Evolutionary conservation across 2,329 filamentous ascomycete species (phyloP).

Genomic region (Pezicula carpinea): DNA sequence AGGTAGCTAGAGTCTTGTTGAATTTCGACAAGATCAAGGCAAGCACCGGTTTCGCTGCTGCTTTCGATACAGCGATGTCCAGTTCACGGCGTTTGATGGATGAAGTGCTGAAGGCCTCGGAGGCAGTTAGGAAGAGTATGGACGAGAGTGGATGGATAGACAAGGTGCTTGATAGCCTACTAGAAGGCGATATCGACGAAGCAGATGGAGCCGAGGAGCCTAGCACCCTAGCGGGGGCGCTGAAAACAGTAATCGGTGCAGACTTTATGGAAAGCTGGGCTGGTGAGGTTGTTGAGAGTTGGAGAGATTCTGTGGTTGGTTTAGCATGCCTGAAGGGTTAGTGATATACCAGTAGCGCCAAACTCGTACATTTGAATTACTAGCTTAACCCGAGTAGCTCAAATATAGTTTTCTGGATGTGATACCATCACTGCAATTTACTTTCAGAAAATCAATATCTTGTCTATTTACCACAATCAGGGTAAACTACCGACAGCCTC

Average conservation of each 20-base stretch:
- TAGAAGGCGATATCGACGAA: slow-evolving; percentile 6
- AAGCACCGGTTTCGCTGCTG: not conserved
- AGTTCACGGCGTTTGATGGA: slow-evolving; percentile 12
- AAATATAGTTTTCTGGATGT: no score
- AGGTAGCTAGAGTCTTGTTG: slow-evolving; percentile 16
- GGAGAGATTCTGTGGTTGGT: slow-evolving; percentile 27
- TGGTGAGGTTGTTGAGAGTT: slow-evolving; percentile 27
- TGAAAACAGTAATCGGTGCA: slow-evolving; percentile 21
- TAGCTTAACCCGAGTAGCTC: no score
- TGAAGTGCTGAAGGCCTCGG: slow-evolving; percentile 15
- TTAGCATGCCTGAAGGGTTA: slow-evolving; percentile 19
- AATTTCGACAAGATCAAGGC: slow-evolving; percentile 11
- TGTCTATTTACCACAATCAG: no score
- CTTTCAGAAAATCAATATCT: no score
- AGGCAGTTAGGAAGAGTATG: slow-evolving; percentile 21
- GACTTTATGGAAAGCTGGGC: slow-evolving; percentile 29
- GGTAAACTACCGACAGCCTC: no score
- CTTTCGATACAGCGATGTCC: not conserved
- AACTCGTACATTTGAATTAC: no score
- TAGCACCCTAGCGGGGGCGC: slow-evolving; percentile 8
- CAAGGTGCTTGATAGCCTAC: slow-evolving; percentile 20
- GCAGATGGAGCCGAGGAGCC: slow-evolving; percentile 1
- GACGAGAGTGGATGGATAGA: slow-evolving; percentile 31
- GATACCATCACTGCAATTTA: no score
- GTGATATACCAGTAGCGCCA: not conserved